phyloP scores from a whole-genome alignment of 2,329 filamentous ascomycete genomes.

The Arthrobotrys musiformis region DNA sequence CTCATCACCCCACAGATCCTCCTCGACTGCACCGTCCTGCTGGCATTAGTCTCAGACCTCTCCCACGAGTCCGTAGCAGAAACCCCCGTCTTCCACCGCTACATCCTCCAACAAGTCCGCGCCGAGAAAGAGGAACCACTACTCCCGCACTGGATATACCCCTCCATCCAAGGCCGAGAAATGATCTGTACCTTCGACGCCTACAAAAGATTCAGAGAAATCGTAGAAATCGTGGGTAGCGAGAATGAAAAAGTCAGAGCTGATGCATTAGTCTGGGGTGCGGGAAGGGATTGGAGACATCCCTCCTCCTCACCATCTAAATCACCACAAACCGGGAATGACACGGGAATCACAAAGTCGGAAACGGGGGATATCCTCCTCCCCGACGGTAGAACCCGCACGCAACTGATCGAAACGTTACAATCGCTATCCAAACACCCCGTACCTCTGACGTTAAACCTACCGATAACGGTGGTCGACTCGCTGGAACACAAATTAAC shows the following conservation, averaged over 20 bases:
- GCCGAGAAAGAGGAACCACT: conserved; percentile 72
- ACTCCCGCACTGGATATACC: conserved; percentile 72
- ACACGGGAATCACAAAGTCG: background rate
- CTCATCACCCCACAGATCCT: conserved; percentile 65
- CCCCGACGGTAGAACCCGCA: conserved; percentile 1
- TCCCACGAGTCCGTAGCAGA: conserved; percentile 60
- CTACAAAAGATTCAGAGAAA: conserved; percentile 73
- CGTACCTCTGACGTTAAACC: conserved; percentile 62
- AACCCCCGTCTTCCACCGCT: conserved; percentile 66
- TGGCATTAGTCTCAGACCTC: conserved; percentile 76
- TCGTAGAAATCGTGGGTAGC: conserved; percentile 73
- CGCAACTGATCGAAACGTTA: conserved; percentile 60
- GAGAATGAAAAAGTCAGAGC: conserved; percentile 71
- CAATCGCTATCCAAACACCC: conserved; percentile 63
- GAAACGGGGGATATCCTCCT: background rate
- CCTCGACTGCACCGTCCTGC: conserved; percentile 75
- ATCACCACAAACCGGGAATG: background rate
- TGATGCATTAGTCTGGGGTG: conserved; percentile 67
- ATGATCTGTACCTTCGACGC: conserved; percentile 76
- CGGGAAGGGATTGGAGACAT: conserved; percentile 66
- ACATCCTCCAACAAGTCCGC: conserved; percentile 73
- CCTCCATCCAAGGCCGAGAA: conserved; percentile 68
- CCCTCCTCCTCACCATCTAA: background rate
- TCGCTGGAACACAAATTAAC: conserved; percentile 64
- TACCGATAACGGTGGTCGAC: conserved; percentile 72